Base-by-base conservation (phyloP, 805 yeast genomes). In the Candida lessepsii region DNA sequence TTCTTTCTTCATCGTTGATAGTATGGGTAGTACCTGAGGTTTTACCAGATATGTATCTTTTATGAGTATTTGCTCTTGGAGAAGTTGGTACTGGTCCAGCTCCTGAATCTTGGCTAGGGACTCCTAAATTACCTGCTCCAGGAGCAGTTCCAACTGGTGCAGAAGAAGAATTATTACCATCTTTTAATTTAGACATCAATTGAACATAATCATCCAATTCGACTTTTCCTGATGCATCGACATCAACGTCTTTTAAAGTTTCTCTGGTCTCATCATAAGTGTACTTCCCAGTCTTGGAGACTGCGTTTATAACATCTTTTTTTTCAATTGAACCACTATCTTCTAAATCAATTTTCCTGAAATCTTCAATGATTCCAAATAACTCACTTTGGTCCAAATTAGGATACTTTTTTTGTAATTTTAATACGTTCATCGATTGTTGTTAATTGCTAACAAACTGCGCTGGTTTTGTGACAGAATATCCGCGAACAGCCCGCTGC, bases 261-360 rank as follows among this genome's bases (percentile, higher is more conserved):
- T 89, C 96, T 69, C 99, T 83, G 17, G 95, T 91, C 50, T 83
- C 86, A 63, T 93, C 99, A 57, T 93, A 93, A 23, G 89, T 63
- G 37, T 85, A 91, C 39, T 78, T 78, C 14, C 97, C 97, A 20
- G 80, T 63, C 41, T 80, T 78, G 17, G 95, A 79, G 28, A 89
- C 80, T 3, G 89, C 78, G 58, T 88, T 90, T 60, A 91, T 83
- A 26, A 86, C 95, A 42, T 83, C 85, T 57, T 85, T 89, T 66
- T 91, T 91, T 57, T 91, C 97, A 29, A 83, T 89, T 79, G 89
- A 89, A 9, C 99, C 99, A 52, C 84, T 81, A 55, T 91, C 99
- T 32, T 91, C 95, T 24, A 82, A 52, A 54, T 93, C 99, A 50
- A 93, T 83, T 45, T 70, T 67, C 54, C 96, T 54, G 71, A 93